These are phyloP conservation scores for Apodospora peruviana DNA, from an alignment of 495 filamentous ascomycete genomes.

Conservation along the genomic window DNA sequence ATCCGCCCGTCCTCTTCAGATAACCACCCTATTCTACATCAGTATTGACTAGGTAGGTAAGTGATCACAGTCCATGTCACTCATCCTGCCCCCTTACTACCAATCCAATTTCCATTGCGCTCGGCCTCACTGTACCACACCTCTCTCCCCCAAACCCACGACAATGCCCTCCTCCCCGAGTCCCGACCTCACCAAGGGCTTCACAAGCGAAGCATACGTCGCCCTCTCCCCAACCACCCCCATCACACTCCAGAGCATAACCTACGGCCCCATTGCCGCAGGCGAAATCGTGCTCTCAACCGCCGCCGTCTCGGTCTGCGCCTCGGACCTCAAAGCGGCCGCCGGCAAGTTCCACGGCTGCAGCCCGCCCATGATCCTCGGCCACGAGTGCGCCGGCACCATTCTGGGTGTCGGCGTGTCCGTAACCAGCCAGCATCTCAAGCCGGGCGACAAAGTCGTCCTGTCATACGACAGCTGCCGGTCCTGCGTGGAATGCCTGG, in stretches of 20 bases:
- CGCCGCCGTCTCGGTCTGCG: constrained; percentile 8
- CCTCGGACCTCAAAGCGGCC: constrained; percentile 12
- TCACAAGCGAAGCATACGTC: constrained; percentile 7
- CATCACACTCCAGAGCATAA: constrained; percentile 7
- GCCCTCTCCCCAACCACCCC: not conserved
- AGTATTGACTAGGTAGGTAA: no score
- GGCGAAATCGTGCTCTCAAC: constrained; percentile 6
- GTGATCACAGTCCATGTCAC: no score
- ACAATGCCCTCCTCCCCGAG: not conserved
- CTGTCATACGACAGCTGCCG: constrained; percentile 9
- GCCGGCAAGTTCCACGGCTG: constrained; percentile 8
- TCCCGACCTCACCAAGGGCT: not conserved
- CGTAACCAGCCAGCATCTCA: not conserved
- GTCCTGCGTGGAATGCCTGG: constrained; percentile 1
- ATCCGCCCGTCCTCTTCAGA: no score
- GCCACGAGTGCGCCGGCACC: constrained; percentile 10
- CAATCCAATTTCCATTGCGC: no score
- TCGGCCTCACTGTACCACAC: no score
- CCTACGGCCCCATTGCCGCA: constrained; percentile 6
- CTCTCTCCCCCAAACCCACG: no score
- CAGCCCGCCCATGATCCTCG: constrained; percentile 10
- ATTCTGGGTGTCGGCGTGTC: not conserved
- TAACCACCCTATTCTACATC: no score
- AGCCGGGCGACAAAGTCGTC: constrained; percentile 9
- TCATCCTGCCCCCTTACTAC: no score